Evolutionary conservation across 352 stramenopile species (phyloP), one percentile per base, ranked within the genome.

Genomic region (Phytophthora pluvialis): DNA sequence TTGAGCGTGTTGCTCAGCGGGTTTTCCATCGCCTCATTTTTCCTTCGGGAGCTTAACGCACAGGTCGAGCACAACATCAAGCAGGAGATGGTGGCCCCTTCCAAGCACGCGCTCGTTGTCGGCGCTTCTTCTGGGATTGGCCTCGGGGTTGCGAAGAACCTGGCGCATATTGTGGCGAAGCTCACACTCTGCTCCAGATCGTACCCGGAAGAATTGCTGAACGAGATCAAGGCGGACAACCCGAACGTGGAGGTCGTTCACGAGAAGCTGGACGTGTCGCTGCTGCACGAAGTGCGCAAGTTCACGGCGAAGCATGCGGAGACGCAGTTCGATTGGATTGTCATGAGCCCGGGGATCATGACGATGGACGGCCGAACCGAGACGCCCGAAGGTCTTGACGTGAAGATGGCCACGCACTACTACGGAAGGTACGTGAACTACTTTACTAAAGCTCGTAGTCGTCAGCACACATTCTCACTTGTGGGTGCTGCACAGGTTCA

Each of bases 331-430:
- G 65, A 73, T 21, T 73, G 47, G 46, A 58, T 73, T 16, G 48
- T 73, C 10, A 64, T 70, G 59, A 66, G 43, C 21, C 65, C 65
- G 1, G 65, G 46, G 4, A 59, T 73, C 18, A 60, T 64, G 51
- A 61, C 45, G 13, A 3, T 70, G 11, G 40, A 57, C 16, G 51
- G 28, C 9, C 60, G 60, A 29, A 66, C 45, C 2, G 66, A 74
- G 33, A 74, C 66, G 0, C 15, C 53, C 1, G 66, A 74, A 18
- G 66, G 60, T 26, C 48, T 74, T 0, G 66, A 70, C 28, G 38
- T 64, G 5, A 59, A 66, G 54, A 65, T 70, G 60, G 60, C 40
- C 12, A 73, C 60, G 7, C 66, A 73, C 31, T 73, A 70, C 36
- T 73, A 73, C 11, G 60, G 66, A 5, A 33, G 47, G 52, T 73